Evolutionary conservation across 306 rosid genomes (phyloP), one percentile per base, ranked within the genome.

Genomic region (Senna tora): DNA sequence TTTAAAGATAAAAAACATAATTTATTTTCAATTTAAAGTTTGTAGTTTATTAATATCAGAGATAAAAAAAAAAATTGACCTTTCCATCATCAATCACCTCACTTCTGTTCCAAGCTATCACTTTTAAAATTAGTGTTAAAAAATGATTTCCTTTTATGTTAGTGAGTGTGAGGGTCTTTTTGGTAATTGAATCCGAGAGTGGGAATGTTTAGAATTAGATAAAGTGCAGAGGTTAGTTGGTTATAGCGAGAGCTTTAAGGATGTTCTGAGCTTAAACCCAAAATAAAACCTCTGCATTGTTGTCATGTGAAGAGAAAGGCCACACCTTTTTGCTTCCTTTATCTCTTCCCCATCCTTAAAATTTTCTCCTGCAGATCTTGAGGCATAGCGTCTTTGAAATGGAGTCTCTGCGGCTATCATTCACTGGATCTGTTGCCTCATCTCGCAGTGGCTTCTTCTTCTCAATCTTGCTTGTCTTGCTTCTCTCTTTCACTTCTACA

Each of bases 401-500:
- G 93, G 85, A 69, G 73, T 73, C 45, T 61, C 79, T 33, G 73
- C 77, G 75, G 77, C 28, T 53, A 12, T 75, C 75, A 55, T 49
- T 80, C 49, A 55, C 74, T 69, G 85, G 86, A 81, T 88, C 88
- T 72, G 79, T 80, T 55, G 68, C 83, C 74, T 67, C 70, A 54
- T n/a, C n/a, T n/a, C 79, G 63, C 68, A 59, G 75, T 54, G 72
- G 80, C 72, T 79, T 39, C 72, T 79, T 39, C 72, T 79, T 39
- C n/a, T 9, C 80, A 77, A 7, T 81, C 78, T 46, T 83, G 63
- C 72, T 86, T 16, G 41, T 80, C 28, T 70, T 86, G 28, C 69
- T 84, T 72, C 76, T 86, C 11, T 75, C 82, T 30, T 79, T 88
- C 49, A 82, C 81, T 82, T 75, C 84, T 32, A 86, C 86, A 30